Conservation (phyloP, 371 early-diverging fungal genomes). For the Apophysomyces trapeziformis region DNA sequence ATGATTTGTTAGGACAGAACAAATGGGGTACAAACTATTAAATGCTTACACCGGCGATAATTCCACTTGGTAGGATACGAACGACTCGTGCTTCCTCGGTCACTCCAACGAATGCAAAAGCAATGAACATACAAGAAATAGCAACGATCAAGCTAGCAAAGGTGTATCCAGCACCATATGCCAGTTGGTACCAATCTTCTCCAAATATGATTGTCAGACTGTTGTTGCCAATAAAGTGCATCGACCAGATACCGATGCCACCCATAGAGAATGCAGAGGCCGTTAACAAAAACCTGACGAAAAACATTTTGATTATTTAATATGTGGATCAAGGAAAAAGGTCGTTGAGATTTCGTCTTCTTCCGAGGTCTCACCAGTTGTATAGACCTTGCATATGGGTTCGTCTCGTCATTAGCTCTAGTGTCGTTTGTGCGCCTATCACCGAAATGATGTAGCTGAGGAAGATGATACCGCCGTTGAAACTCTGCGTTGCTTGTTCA, state of each 20-base stretch:
- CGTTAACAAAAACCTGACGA: slow-evolving; percentile 39
- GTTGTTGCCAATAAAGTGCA: slow-evolving; percentile 56
- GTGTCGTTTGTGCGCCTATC: slow-evolving; percentile 27
- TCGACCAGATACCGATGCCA: slow-evolving; percentile 52
- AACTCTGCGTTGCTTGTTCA: slow-evolving; percentile 20
- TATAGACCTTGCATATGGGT: slow-evolving; percentile 28
- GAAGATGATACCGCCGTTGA: slow-evolving; percentile 32
- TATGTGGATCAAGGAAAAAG: neutral
- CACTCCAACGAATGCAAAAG: slow-evolving; percentile 46
- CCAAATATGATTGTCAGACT: slow-evolving; percentile 30
- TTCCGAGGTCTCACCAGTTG: slow-evolving; percentile 21
- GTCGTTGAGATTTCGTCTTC: neutral
- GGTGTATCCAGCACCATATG: slow-evolving; percentile 45
- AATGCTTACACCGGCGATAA: slow-evolving; percentile 45
- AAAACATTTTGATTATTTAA: neutral
- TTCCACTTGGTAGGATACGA: slow-evolving; percentile 46
- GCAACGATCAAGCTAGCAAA: slow-evolving; percentile 45
- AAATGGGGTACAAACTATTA: neutral
- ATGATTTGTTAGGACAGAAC: slow-evolving; percentile 6
- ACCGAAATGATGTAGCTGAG: slow-evolving; percentile 28
- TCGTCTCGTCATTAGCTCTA: slow-evolving; percentile 24
- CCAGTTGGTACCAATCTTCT: slow-evolving; percentile 27
- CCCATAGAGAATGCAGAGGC: slow-evolving; percentile 49
- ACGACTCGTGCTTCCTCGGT: slow-evolving; percentile 40
- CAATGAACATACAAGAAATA: slow-evolving; percentile 43